A percentile compares a stretch with the other conserved stretches of the same genome.
Evolutionary conservation across 805 yeast species (phyloP).

Genomic region (Myxozyma sirexii): DNA sequence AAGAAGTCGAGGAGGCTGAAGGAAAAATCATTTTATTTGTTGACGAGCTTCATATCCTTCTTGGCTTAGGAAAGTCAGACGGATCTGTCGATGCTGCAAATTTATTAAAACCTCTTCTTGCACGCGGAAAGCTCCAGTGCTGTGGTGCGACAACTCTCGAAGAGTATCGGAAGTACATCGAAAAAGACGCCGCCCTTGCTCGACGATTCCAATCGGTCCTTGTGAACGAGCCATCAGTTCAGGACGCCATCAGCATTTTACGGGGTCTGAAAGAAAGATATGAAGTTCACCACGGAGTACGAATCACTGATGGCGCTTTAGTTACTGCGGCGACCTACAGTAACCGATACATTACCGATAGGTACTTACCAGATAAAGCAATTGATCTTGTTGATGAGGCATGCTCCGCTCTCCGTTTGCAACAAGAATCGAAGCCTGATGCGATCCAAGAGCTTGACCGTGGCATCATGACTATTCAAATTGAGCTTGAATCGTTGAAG

Average conservation of each 20-base stretch:
- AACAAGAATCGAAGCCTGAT: constrained; percentile 97
- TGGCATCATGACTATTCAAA: constrained; percentile 87
- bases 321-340: constrained; percentile 92
- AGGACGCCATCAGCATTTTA: constrained; percentile 86
- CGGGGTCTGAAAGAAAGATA: constrained; percentile 92
- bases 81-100: constrained; percentile 97
- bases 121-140: constrained; percentile 88
- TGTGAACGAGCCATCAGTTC: constrained; percentile 85
- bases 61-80: constrained; percentile 91
- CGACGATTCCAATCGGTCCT: constrained; percentile 89
- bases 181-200: constrained; percentile 93
- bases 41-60: constrained; percentile 85
- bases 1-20: constrained; percentile 77
- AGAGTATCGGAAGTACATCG: constrained; percentile 89
- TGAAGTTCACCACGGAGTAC: constrained; percentile 97
- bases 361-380: constrained; percentile 94
- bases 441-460: constrained; percentile 88
- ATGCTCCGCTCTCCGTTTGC: constrained; percentile 89
- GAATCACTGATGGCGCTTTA: constrained; percentile 87
- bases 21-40: constrained; percentile 80
- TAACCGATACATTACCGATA: constrained; percentile 86
- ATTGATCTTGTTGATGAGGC: constrained; percentile 97
- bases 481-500: constrained; percentile 89
- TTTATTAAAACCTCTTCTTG: constrained; percentile 87
- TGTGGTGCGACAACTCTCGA: constrained; percentile 97